Base-by-base conservation (phyloP, 805 yeast genomes). In the Teunomyces atbi region DNA sequence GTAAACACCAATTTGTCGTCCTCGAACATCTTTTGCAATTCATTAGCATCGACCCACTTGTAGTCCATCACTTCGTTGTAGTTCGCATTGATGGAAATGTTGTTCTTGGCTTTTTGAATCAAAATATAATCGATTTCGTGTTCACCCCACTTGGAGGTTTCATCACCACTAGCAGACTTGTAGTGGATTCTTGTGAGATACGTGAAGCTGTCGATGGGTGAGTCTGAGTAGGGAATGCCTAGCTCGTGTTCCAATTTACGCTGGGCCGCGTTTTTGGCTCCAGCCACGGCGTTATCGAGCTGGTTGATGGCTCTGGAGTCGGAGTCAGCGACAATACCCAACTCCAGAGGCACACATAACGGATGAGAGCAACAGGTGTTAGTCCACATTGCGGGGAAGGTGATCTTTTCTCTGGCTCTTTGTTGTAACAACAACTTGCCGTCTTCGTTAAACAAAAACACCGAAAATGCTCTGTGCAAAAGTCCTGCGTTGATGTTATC, bases 311-410 rank as follows among this genome's bases (percentile, higher is more conserved):
- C 21, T 5, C 46, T 42, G 6, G 47, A 34, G 3, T 45, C 49
- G 20, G 38, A 28, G 3, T 53, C 54, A 4, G 50, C 41, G 18
- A 47, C 45, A 15, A 64, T 45, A 8, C 97, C 97, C 61, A 90
- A 72, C 66, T 94, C 99, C 30, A 81, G 71, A 32, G 83, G 78
- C 29, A 89, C 81, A 45, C 96, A 89, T 44, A 94, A 74, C 7
- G 99, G 99, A 65, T 94, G 99, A 1, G 98, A 91, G 66, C 99
- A 94, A 69, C 99, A 94, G 1, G 99, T 94, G 66, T 94, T 94
- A 20, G 99, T 94, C 99, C 99, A 94, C 85, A 91, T 83, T 48
- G 82, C 82, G 0, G 98, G 96, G 68, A 94, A 94, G 1, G 99
- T 94, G 70, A 94, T 94, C 66, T 94, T 94, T 64, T 94, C 98